A percentile compares a stretch with the other conserved stretches of the same genome.
Evolutionary conservation across 345 rosid species (phyloP).

Genomic region (Salix koriyanagi): DNA sequence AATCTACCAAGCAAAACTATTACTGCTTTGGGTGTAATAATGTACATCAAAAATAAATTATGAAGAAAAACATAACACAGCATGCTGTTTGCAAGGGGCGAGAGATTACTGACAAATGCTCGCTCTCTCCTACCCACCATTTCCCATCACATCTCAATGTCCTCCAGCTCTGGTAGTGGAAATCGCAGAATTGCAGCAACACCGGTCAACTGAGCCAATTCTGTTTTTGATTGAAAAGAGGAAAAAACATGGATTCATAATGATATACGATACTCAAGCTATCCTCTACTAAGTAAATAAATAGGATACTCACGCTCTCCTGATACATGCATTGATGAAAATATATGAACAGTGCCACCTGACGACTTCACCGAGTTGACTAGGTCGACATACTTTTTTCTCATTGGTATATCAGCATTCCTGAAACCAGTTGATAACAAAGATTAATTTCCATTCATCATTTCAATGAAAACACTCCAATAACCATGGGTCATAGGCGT

Average conservation of each 20-base stretch:
- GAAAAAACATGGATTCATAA: neutral
- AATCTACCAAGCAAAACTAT: too few species aligned
- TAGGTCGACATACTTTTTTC: slow-evolving; percentile 64
- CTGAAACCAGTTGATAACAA: slow-evolving; percentile 27
- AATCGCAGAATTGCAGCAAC: slow-evolving; percentile 92
- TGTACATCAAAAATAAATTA: neutral
- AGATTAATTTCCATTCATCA: neutral
- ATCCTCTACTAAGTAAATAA: neutral
- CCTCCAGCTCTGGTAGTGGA: slow-evolving; percentile 93
- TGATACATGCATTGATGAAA: slow-evolving; percentile 91
- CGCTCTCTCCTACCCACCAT: neutral
- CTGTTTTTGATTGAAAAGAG: slow-evolving; percentile 32
- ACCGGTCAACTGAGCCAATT: slow-evolving; percentile 77
- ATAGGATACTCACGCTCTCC: slow-evolving; percentile 76
- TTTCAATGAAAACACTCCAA: neutral
- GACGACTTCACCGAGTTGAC: slow-evolving; percentile 71
- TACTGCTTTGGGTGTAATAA: neutral
- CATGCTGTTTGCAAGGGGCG: neutral
- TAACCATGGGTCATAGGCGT: too few species aligned
- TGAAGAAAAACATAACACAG: neutral
- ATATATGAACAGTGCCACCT: slow-evolving; percentile 73
- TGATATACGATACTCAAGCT: neutral
- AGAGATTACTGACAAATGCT: neutral
- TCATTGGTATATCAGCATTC: slow-evolving; percentile 61
- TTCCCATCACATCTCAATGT: slow-evolving; percentile 74